These are phyloP conservation scores for Phytopythium cucurbitacearum DNA, from an alignment of 352 stramenopile species.

Conservation along the genomic window DNA sequence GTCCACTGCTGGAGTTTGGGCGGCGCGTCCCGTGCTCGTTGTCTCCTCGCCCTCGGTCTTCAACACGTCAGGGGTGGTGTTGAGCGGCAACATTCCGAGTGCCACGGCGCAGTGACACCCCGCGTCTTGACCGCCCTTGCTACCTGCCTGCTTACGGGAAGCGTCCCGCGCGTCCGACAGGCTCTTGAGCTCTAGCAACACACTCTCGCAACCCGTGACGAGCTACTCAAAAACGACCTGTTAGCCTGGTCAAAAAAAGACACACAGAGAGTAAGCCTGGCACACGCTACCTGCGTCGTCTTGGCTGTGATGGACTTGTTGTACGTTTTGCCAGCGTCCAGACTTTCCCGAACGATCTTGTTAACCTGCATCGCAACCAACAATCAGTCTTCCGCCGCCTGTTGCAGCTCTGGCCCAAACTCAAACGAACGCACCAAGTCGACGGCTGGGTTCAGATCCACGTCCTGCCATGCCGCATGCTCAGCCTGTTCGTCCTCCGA, in stretches of 20 bases:
- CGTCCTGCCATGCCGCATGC: slow-evolving; percentile 70
- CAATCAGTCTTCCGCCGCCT: background rate
- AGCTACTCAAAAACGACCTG: slow-evolving; percentile 16
- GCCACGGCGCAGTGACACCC: slow-evolving; percentile 56
- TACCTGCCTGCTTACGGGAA: slow-evolving; percentile 31
- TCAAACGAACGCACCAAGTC: slow-evolving; percentile 44
- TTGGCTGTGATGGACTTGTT: slow-evolving; percentile 84
- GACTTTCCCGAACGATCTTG: slow-evolving; percentile 55
- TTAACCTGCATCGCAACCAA: slow-evolving; percentile 25
- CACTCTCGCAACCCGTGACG: slow-evolving; percentile 65
- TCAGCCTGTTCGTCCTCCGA: slow-evolving; percentile 82
- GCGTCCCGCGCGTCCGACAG: slow-evolving; percentile 51
- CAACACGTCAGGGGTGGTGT: slow-evolving; percentile 9
- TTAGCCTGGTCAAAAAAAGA: background rate
- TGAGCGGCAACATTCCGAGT: slow-evolving; percentile 55
- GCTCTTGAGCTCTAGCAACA: slow-evolving; percentile 75
- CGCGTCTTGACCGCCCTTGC: slow-evolving; percentile 27
- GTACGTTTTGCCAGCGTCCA: slow-evolving; percentile 81
- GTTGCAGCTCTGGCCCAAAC: background rate
- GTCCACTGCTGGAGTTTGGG: slow-evolving; percentile 23
- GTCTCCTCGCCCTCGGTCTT: slow-evolving; percentile 5
- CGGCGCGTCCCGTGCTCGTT: slow-evolving; percentile 1
- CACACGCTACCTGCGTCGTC: slow-evolving; percentile 40
- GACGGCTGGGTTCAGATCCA: slow-evolving; percentile 79
- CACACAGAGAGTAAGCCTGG: background rate